These are phyloP conservation scores for Rhexocercosporidium sp. DNA, from an alignment of 2,329 filamentous ascomycete species.

Conservation along the genomic window DNA sequence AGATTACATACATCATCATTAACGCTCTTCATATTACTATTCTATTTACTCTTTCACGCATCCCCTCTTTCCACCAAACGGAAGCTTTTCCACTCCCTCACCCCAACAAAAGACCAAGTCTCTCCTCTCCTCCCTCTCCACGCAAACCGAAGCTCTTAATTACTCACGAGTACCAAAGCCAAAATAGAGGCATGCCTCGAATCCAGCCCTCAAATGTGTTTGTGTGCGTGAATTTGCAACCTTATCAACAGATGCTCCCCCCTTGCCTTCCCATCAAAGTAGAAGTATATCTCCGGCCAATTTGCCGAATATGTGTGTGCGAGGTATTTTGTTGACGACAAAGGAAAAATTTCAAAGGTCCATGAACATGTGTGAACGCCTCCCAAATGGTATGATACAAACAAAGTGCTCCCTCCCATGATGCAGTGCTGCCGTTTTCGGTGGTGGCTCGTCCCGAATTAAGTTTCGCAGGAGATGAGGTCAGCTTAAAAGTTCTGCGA, in stretches of 20 bases:
- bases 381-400: slow-evolving; percentile 15
- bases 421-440: slow-evolving; percentile 12
- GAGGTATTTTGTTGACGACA: slow-evolving; percentile 11
- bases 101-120: slow-evolving; percentile 10
- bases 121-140: slow-evolving; percentile 7
- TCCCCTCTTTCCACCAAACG: not conserved
- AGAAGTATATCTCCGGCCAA: slow-evolving; percentile 2
- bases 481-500: slow-evolving; percentile 86
- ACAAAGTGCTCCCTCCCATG: slow-evolving; percentile 10
- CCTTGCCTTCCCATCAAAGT: slow-evolving; percentile 8
- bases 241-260: slow-evolving; percentile 19
- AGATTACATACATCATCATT: slow-evolving; percentile 11
- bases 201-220: slow-evolving; percentile 26
- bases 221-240: slow-evolving; percentile 20
- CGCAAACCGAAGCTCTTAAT: slow-evolving; percentile 1
- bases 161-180: slow-evolving; percentile 13
- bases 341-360: slow-evolving; percentile 13
- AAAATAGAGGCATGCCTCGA: slow-evolving; percentile 7
- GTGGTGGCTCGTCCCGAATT: slow-evolving; percentile 14
- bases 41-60: slow-evolving; percentile 23
- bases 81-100: not conserved
- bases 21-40: slow-evolving; percentile 26
- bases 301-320: slow-evolving; percentile 11
- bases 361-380: slow-evolving; percentile 13
- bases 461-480: slow-evolving; percentile 29